A percentile compares a stretch with the other conserved stretches of the same genome.
Evolutionary conservation across 202 grass and related monocot genomes (phyloP).

Genomic region (Carex arenaria): DNA sequence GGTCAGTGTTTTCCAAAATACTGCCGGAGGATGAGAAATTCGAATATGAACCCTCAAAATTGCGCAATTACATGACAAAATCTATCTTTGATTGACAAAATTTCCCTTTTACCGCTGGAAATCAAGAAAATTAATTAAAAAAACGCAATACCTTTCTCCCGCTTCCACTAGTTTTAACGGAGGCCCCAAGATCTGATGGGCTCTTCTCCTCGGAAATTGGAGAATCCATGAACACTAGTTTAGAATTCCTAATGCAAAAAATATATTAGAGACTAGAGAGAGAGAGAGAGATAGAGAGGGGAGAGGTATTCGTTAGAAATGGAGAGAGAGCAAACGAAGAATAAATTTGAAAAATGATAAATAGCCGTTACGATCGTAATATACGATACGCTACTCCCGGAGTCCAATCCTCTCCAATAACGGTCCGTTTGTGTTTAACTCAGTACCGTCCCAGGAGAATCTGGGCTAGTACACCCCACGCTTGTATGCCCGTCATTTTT

Average conservation of each 20-base stretch:
- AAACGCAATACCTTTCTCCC: conserved; percentile 9
- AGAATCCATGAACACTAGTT: neutral
- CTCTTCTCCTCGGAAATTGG: conserved; percentile 18
- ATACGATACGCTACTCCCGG: too few species aligned
- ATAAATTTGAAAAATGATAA: conserved; percentile 18
- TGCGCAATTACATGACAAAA: neutral
- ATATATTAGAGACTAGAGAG: neutral
- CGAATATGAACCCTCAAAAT: neutral
- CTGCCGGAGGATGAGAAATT: neutral
- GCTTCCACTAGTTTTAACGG: neutral
- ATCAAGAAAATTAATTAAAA: neutral
- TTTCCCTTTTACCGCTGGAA: neutral
- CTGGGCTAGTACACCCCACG: too few species aligned
- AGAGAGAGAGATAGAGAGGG: neutral
- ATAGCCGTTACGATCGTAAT: conserved; percentile 11
- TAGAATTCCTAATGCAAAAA: neutral
- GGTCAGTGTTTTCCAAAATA: neutral
- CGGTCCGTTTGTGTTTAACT: too few species aligned
- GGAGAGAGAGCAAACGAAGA: neutral
- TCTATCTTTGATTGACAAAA: neutral
- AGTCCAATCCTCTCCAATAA: too few species aligned
- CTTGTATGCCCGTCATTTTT: too few species aligned
- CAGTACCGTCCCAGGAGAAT: too few species aligned
- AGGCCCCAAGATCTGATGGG: conserved; percentile 7
- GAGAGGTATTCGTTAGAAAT: neutral